These are phyloP conservation scores for Trichoderma cornu-damae DNA, from an alignment of 2,329 filamentous ascomycete genomes.

Conservation along the genomic window DNA sequence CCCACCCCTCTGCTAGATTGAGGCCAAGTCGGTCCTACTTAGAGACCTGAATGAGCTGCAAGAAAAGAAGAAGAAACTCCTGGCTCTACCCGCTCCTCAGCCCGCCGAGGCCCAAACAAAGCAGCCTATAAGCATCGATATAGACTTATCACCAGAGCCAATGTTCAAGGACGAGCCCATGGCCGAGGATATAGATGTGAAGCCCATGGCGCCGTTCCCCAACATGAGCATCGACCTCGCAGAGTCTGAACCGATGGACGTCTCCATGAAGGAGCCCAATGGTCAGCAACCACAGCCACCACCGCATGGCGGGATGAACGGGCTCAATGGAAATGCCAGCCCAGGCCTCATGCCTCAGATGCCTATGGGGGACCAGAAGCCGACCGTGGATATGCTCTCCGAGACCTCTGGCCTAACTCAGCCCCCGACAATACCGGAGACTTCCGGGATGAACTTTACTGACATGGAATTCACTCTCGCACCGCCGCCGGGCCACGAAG, in stretches of 20 bases:
- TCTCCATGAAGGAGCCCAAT: slow-evolving; percentile 1
- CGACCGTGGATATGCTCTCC: slow-evolving; percentile 24
- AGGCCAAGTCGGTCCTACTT: slow-evolving; percentile 50
- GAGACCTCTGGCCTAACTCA: slow-evolving; percentile 21
- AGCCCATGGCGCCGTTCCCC: slow-evolving; percentile 50
- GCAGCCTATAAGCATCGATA: slow-evolving; percentile 34
- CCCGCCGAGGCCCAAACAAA: slow-evolving; percentile 35
- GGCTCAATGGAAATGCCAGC: slow-evolving; percentile 5
- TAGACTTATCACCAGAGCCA: slow-evolving; percentile 33
- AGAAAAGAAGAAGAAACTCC: slow-evolving; percentile 25
- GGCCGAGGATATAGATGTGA: slow-evolving; percentile 33
- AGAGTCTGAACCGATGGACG: slow-evolving; percentile 20
- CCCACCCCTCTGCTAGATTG: slow-evolving; percentile 30
- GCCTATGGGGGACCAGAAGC: slow-evolving; percentile 27
- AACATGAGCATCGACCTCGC: slow-evolving; percentile 50
- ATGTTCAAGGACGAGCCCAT: slow-evolving; percentile 29
- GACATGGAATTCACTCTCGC: slow-evolving; percentile 54
- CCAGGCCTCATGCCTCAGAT: slow-evolving; percentile 27
- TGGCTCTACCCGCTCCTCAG: slow-evolving; percentile 22
- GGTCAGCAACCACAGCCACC: slow-evolving; percentile 18
- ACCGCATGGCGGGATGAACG: slow-evolving; percentile 20
- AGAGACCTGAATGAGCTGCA: slow-evolving; percentile 47
- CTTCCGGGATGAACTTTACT: slow-evolving; percentile 47
- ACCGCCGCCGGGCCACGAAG: slow-evolving; percentile 37
- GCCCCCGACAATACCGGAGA: slow-evolving; percentile 19